Evolutionary conservation across 441 rosid species (phyloP), one percentile per base, ranked within the genome.

Genomic region (Euphorbia celastroides): DNA sequence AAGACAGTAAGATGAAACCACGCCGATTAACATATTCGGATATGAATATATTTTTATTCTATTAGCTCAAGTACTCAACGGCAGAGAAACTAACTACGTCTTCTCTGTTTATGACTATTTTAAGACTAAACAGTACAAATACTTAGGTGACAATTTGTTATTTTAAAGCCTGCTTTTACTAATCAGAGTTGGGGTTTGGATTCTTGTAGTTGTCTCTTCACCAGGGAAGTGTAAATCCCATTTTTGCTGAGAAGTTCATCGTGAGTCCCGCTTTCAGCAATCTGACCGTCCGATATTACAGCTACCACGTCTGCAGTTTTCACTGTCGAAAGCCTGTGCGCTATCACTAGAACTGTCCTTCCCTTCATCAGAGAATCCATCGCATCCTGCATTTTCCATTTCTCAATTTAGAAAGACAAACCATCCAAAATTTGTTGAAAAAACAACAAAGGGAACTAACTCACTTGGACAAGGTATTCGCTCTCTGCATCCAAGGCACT

Each of bases 401-500:
- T 44, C n/a, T 3, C 61, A 28, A 26, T 34, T 34, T 34, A 34
- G 38, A 34, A 34, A 34, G 5, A 34, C 38, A 34, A 34, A 34
- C 4, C 4, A 3, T 3, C 9, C 38, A 34, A 34, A 4, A 34
- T 34, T 34, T 34, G 9, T 34, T 34, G 4, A 4, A 34, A 9
- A 34, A 34, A 34, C 38, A 34, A 4, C 13, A 9, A 3, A 38
- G 11, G 44, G n/a, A n/a, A n/a, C 17, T 64, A 50, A 64, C 74
- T 68, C 59, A 89, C 92, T 89, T 93, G 96, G 62, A 93, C 98
- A 41, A 93, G 90, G 82, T 83, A 90, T 77, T 90, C 98, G 3
- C 97, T 90, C 70, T 93, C 97, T 1, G 97, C 97, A 60, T 90
- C 98, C 0, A 90, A 82, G 64, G 98, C 98, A 76, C 98, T 93